Percentiles rank a stretch among this genome's conserved stretches.
Conservation (phyloP, 73 alveolate genomes). For the Tetrahymena elliotti region DNA sequence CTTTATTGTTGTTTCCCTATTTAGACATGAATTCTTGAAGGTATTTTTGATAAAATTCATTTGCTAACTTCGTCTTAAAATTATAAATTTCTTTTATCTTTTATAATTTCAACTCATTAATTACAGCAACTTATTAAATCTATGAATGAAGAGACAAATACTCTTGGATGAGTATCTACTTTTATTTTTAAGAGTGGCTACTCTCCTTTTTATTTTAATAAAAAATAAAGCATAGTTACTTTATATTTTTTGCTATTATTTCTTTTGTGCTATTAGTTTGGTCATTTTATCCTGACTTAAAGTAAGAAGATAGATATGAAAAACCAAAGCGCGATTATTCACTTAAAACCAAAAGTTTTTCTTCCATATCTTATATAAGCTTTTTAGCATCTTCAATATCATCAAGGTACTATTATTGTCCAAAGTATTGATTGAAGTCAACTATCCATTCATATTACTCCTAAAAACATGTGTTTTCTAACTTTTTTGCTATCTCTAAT, state of each 20-base stretch:
- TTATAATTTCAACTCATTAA: neutral
- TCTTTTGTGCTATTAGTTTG: neutral
- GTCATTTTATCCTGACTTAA: neutral
- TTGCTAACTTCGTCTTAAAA: neutral
- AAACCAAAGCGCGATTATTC: neutral
- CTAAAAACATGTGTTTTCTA: neutral
- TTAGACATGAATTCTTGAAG: neutral
- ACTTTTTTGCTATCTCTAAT: neutral
- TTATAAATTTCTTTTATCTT: neutral
- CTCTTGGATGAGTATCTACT: neutral
- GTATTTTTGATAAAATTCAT: neutral
- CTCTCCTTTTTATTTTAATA: neutral
- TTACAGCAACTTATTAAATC: neutral
- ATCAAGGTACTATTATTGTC: neutral
- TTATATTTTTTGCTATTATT: neutral
- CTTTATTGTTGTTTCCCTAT: neutral
- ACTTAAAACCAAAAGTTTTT: neutral
- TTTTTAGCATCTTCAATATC: neutral
- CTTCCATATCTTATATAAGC: neutral
- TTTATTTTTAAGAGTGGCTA: neutral
- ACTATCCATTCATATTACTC: neutral
- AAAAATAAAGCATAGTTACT: neutral
- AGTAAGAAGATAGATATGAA: neutral
- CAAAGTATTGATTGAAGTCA: neutral
- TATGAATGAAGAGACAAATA: neutral